Base-by-base conservation (phyloP, 1,284 basidiomycete species). In the Acaromyces ingoldii region DNA sequence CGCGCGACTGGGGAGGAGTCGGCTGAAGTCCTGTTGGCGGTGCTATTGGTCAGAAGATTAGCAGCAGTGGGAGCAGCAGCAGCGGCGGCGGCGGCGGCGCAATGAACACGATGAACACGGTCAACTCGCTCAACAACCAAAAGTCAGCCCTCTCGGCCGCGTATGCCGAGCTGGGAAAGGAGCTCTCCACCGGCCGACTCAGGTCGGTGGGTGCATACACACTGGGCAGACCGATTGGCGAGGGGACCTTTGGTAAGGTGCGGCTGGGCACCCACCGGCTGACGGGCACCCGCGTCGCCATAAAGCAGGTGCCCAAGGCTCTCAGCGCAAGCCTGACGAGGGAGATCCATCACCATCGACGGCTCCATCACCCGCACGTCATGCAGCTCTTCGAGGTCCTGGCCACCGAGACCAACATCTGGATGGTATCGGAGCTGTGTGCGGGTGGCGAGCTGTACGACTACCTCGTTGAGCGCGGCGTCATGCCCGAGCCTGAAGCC, bases 341-440 rank as follows among this genome's bases (percentile, higher is more conserved):
- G 60, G 95, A 98, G 78, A 93, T 98, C 54, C 93, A 98, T 72
- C 93, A 98, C 72, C 95, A 98, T 78, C 87, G 95, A 28, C 85
- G 91, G 43, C 82, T 98, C 6, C 93, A 96, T 73, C 93, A 98
- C 71, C 90, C 90, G 0, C 84, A 96, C 72, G 84, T 97, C 70
- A 88, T 91, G 28, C 91, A 96, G 75, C 85, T 98, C 72, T 96
- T 88, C 79, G 95, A 98, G 77, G 90, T 98, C 70, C 89, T 97
- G 70, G 93, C 92, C 11, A 97, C 95, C 0, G 95, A 98, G 76
- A 83, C 83, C 19, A 83, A 84, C 67, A 95, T 98, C 69, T 98
- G 91, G 91, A 90, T 98, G 63, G 88, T 97, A 49, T 90, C 91
- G 13, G 95, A 98, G 74, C 84, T 98, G 30, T 98, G 95, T 76